Percentiles rank a stretch among this genome's conserved stretches.
These are phyloP conservation scores for Crataegus laevigata DNA, from an alignment of 306 rosid genomes.

Conservation along the genomic window DNA sequence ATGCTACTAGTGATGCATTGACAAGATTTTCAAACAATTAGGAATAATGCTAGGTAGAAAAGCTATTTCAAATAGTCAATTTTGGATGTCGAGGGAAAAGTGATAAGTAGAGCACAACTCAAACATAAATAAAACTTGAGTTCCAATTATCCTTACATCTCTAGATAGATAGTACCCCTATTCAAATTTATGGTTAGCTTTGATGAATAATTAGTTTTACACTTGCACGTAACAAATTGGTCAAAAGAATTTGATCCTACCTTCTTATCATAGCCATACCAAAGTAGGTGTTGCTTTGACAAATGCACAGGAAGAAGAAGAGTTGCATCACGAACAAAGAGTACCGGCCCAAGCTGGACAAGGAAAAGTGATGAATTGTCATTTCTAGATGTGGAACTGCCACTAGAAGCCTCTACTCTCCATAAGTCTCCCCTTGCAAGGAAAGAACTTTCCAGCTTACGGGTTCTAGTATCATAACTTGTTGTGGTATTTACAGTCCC, in stretches of 20 bases:
- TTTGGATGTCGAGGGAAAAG: not conserved
- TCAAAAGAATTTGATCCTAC: constrained; percentile 32
- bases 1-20: not conserved
- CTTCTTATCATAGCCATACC: constrained; percentile 99
- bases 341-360: constrained; percentile 93
- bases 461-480: constrained; percentile 83
- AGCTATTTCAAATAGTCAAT: not conserved
- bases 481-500: constrained; percentile 65
- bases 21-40: not conserved
- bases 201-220: not conserved
- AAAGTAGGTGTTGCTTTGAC: constrained; percentile 92
- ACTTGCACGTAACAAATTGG: not conserved
- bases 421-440: constrained; percentile 94
- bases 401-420: constrained; percentile 93
- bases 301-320: constrained; percentile 92
- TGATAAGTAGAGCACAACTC: not conserved
- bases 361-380: constrained; percentile 80
- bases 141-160: not conserved
- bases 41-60: not conserved
- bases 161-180: not conserved
- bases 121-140: not conserved
- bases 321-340: constrained; percentile 83
- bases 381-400: constrained; percentile 67
- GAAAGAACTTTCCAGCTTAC: constrained; percentile 70
- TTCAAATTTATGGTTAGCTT: not conserved